phyloP scores from a whole-genome alignment of 306 rosid species.

The Castanopsis chinensis region DNA sequence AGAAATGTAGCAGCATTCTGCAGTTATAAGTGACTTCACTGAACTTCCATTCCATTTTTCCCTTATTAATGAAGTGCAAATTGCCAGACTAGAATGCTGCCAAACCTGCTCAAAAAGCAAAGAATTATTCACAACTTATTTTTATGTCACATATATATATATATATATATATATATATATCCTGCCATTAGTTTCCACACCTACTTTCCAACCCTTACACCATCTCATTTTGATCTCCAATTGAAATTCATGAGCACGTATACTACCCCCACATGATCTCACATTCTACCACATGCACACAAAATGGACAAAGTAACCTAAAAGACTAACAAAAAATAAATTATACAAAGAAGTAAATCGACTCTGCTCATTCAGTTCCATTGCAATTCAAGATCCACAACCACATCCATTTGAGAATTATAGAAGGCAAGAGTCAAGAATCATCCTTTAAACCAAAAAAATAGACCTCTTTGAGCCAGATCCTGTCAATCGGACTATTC shows the following conservation, averaged over 20 bases:
- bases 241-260: neutral
- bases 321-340: too few species aligned
- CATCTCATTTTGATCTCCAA: neutral
- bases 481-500: too few species aligned
- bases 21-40: neutral
- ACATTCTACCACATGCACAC: neutral
- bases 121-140: neutral
- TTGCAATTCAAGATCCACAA: too few species aligned
- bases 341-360: too few species aligned
- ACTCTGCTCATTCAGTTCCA: too few species aligned
- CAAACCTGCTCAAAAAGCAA: neutral
- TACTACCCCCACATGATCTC: neutral
- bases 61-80: neutral
- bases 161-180: too few species aligned
- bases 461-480: too few species aligned
- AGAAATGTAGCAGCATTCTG: neutral
- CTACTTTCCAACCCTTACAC: neutral
- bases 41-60: neutral
- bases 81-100: neutral
- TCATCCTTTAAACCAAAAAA: too few species aligned
- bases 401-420: too few species aligned
- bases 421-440: too few species aligned
- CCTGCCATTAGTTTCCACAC: neutral
- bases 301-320: too few species aligned
- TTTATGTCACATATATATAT: neutral